Evolutionary conservation across 2,329 filamentous ascomycete genomes (phyloP).

Genomic region (Hymenoscyphus fructigenus): DNA sequence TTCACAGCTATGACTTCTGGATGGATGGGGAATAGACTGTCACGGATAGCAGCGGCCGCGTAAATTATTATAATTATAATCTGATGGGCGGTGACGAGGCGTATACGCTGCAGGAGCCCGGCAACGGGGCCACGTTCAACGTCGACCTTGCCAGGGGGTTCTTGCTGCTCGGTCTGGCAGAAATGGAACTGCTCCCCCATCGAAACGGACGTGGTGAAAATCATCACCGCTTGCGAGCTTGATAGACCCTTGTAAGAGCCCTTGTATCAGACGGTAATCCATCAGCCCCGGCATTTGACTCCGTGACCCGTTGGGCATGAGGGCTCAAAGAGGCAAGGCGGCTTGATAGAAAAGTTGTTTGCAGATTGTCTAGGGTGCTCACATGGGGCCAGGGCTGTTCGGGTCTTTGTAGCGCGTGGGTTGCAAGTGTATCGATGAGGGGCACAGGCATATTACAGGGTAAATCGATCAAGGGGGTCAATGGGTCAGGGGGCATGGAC

Average conservation of each 20-base stretch:
- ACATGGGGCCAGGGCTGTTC: conserved; percentile 16
- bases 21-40: conserved; percentile 8
- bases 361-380: conserved; percentile 18
- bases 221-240: conserved; percentile 1
- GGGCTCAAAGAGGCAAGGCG: conserved; percentile 5
- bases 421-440: background rate
- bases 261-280: conserved; percentile 26
- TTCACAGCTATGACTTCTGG: conserved; percentile 17
- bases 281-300: conserved; percentile 25
- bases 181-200: background rate
- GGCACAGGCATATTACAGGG: conserved; percentile 8
- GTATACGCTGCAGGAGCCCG: conserved; percentile 16
- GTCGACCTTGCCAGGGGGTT: conserved; percentile 10
- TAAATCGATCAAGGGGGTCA: background rate
- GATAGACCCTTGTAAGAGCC: background rate
- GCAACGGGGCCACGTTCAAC: conserved; percentile 16
- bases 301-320: conserved; percentile 22
- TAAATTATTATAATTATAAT: conserved; percentile 22
- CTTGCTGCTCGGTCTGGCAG: conserved; percentile 8
- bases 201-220: background rate
- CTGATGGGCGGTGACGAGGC: conserved; percentile 27
- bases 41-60: conserved; percentile 22
- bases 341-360: conserved; percentile 1
- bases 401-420: conserved; percentile 11
- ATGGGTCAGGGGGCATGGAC: conserved; percentile 9